Evolutionary conservation across 1,139 yeast species (phyloP), one percentile per base, ranked within the genome.

Genomic region (Lodderomyces jiufengensis): DNA sequence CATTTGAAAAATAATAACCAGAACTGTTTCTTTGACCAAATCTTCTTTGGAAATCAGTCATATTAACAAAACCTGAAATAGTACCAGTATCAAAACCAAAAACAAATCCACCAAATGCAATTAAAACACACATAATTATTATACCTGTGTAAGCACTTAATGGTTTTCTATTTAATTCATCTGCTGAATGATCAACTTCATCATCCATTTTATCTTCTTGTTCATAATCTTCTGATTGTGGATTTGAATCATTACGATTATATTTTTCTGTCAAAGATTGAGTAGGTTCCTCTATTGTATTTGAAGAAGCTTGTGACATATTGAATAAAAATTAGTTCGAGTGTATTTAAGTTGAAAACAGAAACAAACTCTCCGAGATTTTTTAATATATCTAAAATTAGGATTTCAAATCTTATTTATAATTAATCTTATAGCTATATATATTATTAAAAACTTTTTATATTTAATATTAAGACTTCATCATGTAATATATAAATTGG

Each of bases 51-150:
- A 78, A 81, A 32, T 76, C 68, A 7, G 66, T 50, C 74, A 79
- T 70, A 51, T 78, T 78, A 21, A 80, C 69, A 40, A 80, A 66
- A 25, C 86, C 86, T 28, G 86, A 84, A 49, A 81, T 72, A 33
- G 84, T 80, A 39, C 88, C 88, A 36, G 84, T 78, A 60, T 82
- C 90, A 66, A 78, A 81, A 24, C 90, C 90, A 49, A 80, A 80
- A n/a, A 80, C 73, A 42, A 80, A 76, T 2, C 88, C 90, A 31
- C 84, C 81, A 43, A 78, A 70, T 4, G 86, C 76, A 29, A 73
- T 64, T 27, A 70, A 51, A 21, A 69, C 51, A 52, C 73, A 66
- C 43, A 37, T 37, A 22, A 33, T 35, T 11, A 35, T 34, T 5
- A 42, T 41, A 16, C 40, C 36, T 24, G 36, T 27, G 26, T 39